Evolutionary conservation across 371 early-diverging fungal genomes (phyloP).

Genomic region (Mucor irregularis): DNA sequence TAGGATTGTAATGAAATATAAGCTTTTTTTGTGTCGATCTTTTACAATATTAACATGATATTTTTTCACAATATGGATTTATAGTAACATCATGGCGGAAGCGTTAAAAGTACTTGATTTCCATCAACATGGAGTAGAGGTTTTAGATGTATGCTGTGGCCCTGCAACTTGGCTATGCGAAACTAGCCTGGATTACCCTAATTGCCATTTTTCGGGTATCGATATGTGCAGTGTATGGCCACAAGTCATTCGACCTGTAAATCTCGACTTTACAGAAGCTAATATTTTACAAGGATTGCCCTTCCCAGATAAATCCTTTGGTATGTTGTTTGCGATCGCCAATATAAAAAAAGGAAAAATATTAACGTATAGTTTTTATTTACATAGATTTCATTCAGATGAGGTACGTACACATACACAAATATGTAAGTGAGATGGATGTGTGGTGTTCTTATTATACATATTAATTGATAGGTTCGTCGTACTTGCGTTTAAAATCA

Average conservation of each 20-base stretch:
- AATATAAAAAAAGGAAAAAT: too few relatives aligned
- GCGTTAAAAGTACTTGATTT: conserved; percentile 32
- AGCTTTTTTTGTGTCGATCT: not conserved
- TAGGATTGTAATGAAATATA: conserved; percentile 34
- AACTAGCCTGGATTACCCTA: conserved; percentile 41
- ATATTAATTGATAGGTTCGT: conserved; percentile 21
- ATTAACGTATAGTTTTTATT: too few relatives aligned
- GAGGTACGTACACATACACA: conserved; percentile 14
- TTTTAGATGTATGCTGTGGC: conserved; percentile 45
- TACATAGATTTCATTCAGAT: conserved; percentile 36
- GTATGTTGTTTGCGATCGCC: conserved; percentile 24
- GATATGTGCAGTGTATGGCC: conserved; percentile 46
- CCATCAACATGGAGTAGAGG: conserved; percentile 19
- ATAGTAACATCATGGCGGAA: conserved; percentile 39
- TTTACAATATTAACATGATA: too few relatives aligned
- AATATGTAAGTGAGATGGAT: too few relatives aligned
- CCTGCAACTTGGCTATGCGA: conserved; percentile 49
- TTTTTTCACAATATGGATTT: not conserved
- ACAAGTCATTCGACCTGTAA: conserved; percentile 40
- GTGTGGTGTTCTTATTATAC: not conserved
- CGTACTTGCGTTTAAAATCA: conserved; percentile 32
- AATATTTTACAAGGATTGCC: conserved; percentile 37
- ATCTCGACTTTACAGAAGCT: conserved; percentile 31
- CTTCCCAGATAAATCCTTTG: conserved; percentile 40
- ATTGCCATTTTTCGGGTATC: conserved; percentile 38